Conservation (phyloP, 495 filamentous ascomycete genomes). For the Xylaria telfairii region DNA sequence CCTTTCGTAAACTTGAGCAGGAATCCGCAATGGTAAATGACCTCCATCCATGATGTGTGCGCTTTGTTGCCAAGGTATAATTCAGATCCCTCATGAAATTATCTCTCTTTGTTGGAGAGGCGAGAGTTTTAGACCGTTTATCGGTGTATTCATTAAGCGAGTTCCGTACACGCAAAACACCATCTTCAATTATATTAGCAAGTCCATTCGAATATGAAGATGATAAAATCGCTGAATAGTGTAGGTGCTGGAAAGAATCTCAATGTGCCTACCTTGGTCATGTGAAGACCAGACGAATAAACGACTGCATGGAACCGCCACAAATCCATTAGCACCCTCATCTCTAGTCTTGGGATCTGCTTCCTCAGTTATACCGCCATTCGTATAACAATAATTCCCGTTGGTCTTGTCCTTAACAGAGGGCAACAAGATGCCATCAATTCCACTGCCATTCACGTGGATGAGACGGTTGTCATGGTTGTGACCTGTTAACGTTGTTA, state of each 20-base stretch:
- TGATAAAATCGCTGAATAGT: neutral
- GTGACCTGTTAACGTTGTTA: neutral
- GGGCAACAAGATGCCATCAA: neutral
- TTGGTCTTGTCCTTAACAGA: neutral
- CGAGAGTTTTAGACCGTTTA: neutral
- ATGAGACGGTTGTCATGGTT: neutral
- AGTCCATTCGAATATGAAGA: neutral
- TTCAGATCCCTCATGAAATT: constrained; percentile 21
- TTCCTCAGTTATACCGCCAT: neutral
- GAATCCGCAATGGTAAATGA: constrained; percentile 23
- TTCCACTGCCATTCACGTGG: neutral
- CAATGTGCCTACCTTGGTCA: constrained; percentile 16
- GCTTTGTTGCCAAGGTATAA: constrained; percentile 35
- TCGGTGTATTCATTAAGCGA: constrained; percentile 10
- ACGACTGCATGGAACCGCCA: neutral
- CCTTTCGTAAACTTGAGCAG: neutral
- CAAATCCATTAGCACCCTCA: neutral
- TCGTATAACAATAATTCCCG: neutral
- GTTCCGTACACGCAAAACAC: constrained; percentile 8
- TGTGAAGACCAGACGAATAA: constrained; percentile 23
- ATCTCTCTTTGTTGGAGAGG: neutral
- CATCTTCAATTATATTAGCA: constrained; percentile 11
- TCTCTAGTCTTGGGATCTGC: neutral
- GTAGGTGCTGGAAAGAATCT: neutral
- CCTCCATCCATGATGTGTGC: constrained; percentile 36